Base-by-base conservation (phyloP, 163 green algal genomes). In the Trebouxiophyceae sp. region DNA sequence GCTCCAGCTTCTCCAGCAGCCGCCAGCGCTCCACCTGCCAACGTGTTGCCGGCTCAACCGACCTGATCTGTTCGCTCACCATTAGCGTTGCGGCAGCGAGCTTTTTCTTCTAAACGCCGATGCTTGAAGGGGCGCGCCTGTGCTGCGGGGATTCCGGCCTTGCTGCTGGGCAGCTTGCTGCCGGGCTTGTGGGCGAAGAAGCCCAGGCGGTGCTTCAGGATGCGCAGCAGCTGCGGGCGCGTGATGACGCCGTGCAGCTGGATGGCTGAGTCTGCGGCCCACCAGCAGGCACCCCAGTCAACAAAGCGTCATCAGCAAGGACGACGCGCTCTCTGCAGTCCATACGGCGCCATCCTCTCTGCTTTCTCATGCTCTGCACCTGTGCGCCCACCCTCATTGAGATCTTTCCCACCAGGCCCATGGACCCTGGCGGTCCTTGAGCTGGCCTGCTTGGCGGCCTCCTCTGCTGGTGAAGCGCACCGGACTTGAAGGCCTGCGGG, bases 1-100 rank as follows among this genome's bases (percentile, higher is more conserved):
- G 69, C 46, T 82, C 67, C 60, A 82, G 67, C 54, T 67, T 46
- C 4, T 68, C 63, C 57, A 77, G 60, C 61, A 78, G 45, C 20
- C 65, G 63, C 54, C 65, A 50, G 28, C 69, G 33, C 56, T 69
- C 70, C 33, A 58, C 47, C 66, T 82, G 64, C 0, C 8, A 56
- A 31, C 3, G 20, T n/a, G n/a, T n/a, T n/a, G n/a, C n/a, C n/a
- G n/a, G n/a, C n/a, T n/a, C n/a, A n/a, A n/a, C n/a, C n/a, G n/a
- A n/a, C n/a, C n/a, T n/a, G n/a, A n/a, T n/a, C n/a, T n/a, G n/a
- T n/a, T n/a, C n/a, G n/a, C n/a, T n/a, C n/a, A n/a, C n/a, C n/a
- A n/a, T n/a, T n/a, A n/a, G n/a, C n/a, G n/a, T n/a, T n/a, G n/a
- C n/a, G n/a, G n/a, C n/a, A n/a, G n/a, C n/a, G n/a, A n/a, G n/a